Conservation (phyloP, 805 yeast genomes). For the Candida awuae region DNA sequence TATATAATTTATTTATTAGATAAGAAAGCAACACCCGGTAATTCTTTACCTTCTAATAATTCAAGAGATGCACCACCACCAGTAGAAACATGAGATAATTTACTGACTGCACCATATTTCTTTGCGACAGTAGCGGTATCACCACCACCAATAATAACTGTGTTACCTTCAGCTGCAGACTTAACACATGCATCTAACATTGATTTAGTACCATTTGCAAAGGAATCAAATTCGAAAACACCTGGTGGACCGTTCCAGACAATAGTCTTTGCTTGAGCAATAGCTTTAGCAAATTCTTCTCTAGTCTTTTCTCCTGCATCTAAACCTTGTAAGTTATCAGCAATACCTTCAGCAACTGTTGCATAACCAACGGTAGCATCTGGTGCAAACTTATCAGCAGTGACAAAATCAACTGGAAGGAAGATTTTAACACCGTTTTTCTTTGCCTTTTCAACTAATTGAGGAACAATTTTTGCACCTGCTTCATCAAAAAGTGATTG, state of each 20-base stretch:
- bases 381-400: conserved; percentile 89
- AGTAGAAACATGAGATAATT: conserved; percentile 96
- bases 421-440: conserved; percentile 88
- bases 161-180: conserved; percentile 80
- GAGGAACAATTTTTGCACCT: conserved; percentile 92
- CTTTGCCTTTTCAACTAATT: conserved; percentile 92
- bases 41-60: conserved; percentile 95
- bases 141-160: conserved; percentile 98
- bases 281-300: conserved; percentile 71
- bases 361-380: conserved; percentile 84
- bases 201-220: conserved; percentile 86
- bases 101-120: conserved; percentile 94
- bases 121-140: conserved; percentile 99
- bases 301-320: conserved; percentile 91
- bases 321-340: conserved; percentile 92
- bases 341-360: conserved; percentile 84
- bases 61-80: conserved; percentile 99
- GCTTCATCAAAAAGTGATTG: conserved; percentile 86
- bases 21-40: conserved; percentile 95
- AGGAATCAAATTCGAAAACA: conserved; percentile 93
- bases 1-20: conserved; percentile 49
- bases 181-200: conserved; percentile 82
- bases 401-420: conserved; percentile 91
- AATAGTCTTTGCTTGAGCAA: conserved; percentile 91
- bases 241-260: conserved; percentile 99